Base-by-base conservation (phyloP, 2,329 filamentous ascomycete species). In the Xylaria sp. region DNA sequence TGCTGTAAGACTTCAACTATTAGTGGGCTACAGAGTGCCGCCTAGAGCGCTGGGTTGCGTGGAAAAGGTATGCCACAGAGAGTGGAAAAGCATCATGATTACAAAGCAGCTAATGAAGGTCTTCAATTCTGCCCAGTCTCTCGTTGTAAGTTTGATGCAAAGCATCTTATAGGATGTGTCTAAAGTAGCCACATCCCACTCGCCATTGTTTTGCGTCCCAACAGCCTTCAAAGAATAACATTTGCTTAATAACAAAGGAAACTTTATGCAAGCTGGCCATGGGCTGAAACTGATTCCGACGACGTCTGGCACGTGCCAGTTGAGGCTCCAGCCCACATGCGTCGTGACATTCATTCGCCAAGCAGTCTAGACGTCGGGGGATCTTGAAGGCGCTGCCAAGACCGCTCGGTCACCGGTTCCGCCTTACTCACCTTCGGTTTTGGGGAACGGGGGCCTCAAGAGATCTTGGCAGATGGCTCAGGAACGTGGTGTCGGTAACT, bases 391-490 rank as follows among this genome's bases (percentile, higher is more conserved):
- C 41, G 57, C 34, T 37, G 67, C 67, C 63, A 69, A 66, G 67
- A 48, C 63, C 41, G 20, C 23, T 66, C 63, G 63, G 58, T 55
- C 46, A 41, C 37, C 54, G 48, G 52, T 37, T 34, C 25, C 15
- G 12, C 15, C 52, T 52, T 12, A 41, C 13, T 46, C 48, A 70
- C 68, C 68, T 70, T 60, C 68, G 55, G 34, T 70, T 70, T 70
- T 64, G 50, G 68, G 68, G 67, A 63, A n/a, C 28, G 28, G 44
- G 59, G 34, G 59, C 59, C n/a, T n/a, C 63, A 56, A 67, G 68
- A 52, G 34, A 50, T 55, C 20, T 61, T 48, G 60, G 25, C 28
- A 25, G 3, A 25, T 25, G 23, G 23, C 23, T 25, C 23, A 25
- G 3, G 23, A 25, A 25, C 23, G 23, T 25, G 23, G 23, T 25